Evolutionary conservation across 257 asterid species (phyloP).

Genomic region (Datura wrightii): DNA sequence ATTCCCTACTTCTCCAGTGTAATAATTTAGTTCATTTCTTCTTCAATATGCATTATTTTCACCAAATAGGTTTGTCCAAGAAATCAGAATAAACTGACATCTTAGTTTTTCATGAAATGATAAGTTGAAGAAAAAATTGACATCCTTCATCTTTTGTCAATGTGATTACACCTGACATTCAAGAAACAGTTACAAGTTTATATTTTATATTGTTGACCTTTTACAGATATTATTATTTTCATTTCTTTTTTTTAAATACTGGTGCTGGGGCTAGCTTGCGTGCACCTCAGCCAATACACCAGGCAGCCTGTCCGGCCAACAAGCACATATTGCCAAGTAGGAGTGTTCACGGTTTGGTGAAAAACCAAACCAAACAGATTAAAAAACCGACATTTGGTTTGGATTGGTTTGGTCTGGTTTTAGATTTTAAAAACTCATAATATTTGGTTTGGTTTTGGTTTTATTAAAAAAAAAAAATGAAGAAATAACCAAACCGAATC

Average conservation of each 20-base stretch:
- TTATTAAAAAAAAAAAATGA: no score
- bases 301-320: not conserved
- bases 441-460: no score
- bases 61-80: not conserved
- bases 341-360: no score
- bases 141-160: slow-evolving; percentile 11
- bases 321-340: slow-evolving; percentile 1
- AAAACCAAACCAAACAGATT: no score
- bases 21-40: not conserved
- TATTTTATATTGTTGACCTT: slow-evolving; percentile 18
- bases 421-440: no score
- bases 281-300: not conserved
- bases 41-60: slow-evolving; percentile 1
- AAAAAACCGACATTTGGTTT: no score
- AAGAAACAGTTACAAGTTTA: not conserved
- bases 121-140: not conserved
- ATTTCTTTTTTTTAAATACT: not conserved
- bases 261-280: not conserved
- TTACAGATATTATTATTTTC: not conserved
- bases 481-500: no score
- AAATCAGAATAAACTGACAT: slow-evolving; percentile 15
- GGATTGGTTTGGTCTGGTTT: no score
- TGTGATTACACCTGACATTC: slow-evolving; percentile 10
- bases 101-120: not conserved
- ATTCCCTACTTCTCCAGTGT: not conserved